These are phyloP conservation scores for Tolypocladium guangdongense DNA, from an alignment of 2,329 filamentous ascomycete genomes.

Conservation along the genomic window DNA sequence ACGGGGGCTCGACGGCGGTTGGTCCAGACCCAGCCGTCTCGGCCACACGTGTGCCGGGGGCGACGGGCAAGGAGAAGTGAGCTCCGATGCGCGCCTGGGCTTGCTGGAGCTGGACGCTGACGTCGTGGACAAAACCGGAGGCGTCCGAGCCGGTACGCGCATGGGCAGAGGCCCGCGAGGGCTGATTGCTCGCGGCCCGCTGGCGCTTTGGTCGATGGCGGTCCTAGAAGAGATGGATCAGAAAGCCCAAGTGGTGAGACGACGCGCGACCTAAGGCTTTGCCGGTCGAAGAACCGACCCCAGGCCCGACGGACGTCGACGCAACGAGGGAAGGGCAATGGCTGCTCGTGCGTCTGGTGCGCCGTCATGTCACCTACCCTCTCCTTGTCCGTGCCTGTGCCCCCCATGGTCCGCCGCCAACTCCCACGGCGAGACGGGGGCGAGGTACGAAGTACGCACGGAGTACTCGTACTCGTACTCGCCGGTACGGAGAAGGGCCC, in stretches of 20 bases:
- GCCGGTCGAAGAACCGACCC: conserved; percentile 2
- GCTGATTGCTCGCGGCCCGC: not conserved
- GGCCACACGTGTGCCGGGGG: conserved; percentile 1
- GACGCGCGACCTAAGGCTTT: not conserved
- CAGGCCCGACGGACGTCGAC: not conserved
- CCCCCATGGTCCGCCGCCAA: not conserved
- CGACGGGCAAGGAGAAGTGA: not conserved
- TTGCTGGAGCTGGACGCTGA: not conserved
- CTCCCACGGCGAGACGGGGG: not conserved
- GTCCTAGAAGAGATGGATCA: not conserved
- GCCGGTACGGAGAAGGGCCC: not conserved
- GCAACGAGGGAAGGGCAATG: not conserved
- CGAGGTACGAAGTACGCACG: not conserved
- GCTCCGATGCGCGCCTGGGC: not conserved
- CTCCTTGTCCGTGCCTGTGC: not conserved
- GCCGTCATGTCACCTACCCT: not conserved
- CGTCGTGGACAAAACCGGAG: not conserved
- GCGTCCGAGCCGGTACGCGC: not conserved
- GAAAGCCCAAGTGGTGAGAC: not conserved
- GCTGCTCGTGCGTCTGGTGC: no score
- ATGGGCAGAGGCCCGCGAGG: no score
- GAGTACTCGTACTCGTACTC: no score
- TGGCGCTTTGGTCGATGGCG: not conserved
- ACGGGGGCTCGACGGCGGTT: not conserved
- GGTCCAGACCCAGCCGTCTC: not conserved